Percentiles rank a stretch among this genome's conserved stretches.
These are phyloP conservation scores for Penicillium paxilli DNA, from an alignment of 495 filamentous ascomycete genomes.

Conservation along the genomic window DNA sequence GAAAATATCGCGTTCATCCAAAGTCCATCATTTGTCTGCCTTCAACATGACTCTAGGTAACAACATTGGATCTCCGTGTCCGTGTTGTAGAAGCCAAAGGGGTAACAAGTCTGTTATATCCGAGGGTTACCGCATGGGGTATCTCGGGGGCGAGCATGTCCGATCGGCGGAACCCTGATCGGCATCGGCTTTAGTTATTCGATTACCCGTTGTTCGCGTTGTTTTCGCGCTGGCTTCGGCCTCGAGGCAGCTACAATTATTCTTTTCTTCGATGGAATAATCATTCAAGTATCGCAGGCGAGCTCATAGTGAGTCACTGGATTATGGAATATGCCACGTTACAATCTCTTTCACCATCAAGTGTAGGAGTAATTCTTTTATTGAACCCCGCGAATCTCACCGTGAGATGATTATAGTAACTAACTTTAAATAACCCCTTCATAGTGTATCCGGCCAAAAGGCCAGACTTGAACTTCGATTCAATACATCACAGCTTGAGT, in stretches of 20 bases:
- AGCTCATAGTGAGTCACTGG: neutral
- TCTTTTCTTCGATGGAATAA: neutral
- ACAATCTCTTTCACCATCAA: no score
- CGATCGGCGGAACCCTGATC: neutral
- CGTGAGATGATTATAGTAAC: no score
- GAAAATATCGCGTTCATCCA: no score
- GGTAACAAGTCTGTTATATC: constrained; percentile 3
- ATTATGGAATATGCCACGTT: no score
- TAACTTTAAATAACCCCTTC: no score
- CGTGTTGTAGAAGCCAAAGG: neutral
- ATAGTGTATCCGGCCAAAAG: no score
- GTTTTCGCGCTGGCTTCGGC: neutral
- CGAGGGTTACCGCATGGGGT: neutral
- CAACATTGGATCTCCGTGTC: neutral
- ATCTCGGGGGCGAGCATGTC: neutral
- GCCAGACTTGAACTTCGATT: no score
- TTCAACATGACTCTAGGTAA: neutral
- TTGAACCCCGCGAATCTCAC: no score
- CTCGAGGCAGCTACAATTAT: neutral
- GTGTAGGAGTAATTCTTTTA: no score
- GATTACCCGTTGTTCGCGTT: neutral
- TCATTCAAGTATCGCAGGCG: neutral
- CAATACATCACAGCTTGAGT: no score
- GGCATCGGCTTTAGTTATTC: neutral
- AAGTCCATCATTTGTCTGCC: neutral